Evolutionary conservation across 768 basidiomycete species (phyloP), one percentile per base, ranked within the genome.

Genomic region (Suillus luteus): DNA sequence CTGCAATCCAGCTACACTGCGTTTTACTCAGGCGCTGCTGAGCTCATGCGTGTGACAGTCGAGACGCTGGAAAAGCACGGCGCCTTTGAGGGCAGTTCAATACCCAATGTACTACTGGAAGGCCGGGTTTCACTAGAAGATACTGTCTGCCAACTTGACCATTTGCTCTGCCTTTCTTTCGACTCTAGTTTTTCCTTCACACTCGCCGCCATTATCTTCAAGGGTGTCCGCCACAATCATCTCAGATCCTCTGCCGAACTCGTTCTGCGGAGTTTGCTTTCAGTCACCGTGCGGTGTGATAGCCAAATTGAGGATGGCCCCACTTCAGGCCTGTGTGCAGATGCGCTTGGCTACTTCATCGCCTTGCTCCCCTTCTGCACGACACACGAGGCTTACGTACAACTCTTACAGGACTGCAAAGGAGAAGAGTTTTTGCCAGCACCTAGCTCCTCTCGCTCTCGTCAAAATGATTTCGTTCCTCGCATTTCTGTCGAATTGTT

Each of bases 121-220:
- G 82, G 82, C 17, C 87, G 94, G 33, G 75, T 76, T 19, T 79
- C 81, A 19, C 76, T 93, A n/a, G 86, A 89, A 66, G 89, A 90
- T 33, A 81, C 88, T 5, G 84, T 88, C 0, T 78, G 78, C 41
- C 89, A 92, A 70, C 79, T 96, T 37, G 94, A 96, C 67, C 82
- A 85, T 43, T 75, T 89, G 49, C 78, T 92, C 17, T 85, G 86
- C 44, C 76, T 96, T 33, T 91, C 90, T 0, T 96, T 95, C 76
- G 89, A 91, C 43, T 75, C 77, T 27, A 89, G 81, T 72, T 91
- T 94, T 76, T 91, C 92, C 8, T 93, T 96, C 75, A 88, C 91
- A 14, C 76, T 97, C 22, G 88, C 93, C 1, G 81, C 92, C 0
- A 83, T 93, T 67, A 85, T 96, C 55, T 92, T 95, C 83, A 95